Percentiles rank a stretch among this genome's conserved stretches.
Evolutionary conservation across 495 filamentous ascomycete species (phyloP).

Genomic region (Pseudotulostoma volvatum): DNA sequence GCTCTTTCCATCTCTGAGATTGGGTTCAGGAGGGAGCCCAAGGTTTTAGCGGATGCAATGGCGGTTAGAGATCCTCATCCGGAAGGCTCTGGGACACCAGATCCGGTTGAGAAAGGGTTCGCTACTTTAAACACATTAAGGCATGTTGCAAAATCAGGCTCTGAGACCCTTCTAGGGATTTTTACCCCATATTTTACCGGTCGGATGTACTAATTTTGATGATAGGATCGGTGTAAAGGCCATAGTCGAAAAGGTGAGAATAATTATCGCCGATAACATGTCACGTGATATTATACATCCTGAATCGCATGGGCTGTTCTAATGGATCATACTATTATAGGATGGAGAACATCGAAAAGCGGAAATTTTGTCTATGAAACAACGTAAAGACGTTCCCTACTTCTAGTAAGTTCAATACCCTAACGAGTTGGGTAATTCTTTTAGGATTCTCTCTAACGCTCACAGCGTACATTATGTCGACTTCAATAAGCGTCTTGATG

Average conservation of each 20-base stretch:
- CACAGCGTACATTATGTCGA: constrained; percentile 84
- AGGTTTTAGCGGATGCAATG: constrained; percentile 25
- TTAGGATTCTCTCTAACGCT: not conserved
- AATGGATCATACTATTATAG: too few species aligned
- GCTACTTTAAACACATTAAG: constrained; percentile 64
- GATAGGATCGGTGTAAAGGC: constrained; percentile 57
- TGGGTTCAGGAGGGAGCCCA: constrained; percentile 3
- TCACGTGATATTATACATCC: constrained; percentile 28
- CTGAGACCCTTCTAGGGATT: constrained; percentile 1
- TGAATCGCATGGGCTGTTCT: too few species aligned
- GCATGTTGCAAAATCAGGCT: constrained; percentile 26
- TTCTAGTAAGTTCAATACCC: constrained; percentile 46
- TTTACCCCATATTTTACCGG: constrained; percentile 21
- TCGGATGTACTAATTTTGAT: constrained; percentile 26
- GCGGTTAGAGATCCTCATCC: constrained; percentile 30
- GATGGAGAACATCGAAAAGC: constrained; percentile 78
- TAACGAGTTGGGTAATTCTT: not conserved
- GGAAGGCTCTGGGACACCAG: constrained; percentile 38
- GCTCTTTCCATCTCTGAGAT: constrained; percentile 13
- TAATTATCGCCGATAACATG: too few species aligned
- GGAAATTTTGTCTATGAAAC: constrained; percentile 79
- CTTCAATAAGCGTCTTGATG: constrained; percentile 96
- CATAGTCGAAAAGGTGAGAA: constrained; percentile 51
- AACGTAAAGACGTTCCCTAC: constrained; percentile 63
- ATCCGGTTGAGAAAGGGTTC: constrained; percentile 56